phyloP scores from a whole-genome alignment of 345 rosid species.

The Erodium maritimum region DNA sequence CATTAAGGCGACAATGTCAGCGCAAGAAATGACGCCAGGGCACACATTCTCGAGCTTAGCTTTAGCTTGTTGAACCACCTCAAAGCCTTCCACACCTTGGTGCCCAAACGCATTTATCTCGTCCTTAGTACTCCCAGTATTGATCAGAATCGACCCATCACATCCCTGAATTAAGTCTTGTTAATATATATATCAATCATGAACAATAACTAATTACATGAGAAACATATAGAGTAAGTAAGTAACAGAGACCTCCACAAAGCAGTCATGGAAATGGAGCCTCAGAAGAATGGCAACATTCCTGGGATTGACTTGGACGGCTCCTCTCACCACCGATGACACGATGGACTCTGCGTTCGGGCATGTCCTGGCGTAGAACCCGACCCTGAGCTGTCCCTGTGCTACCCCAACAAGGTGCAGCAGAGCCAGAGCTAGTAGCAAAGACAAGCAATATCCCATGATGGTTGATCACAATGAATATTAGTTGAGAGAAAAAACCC shows the following conservation, averaged over 20 bases:
- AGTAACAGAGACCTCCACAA: slow-evolving; percentile 62
- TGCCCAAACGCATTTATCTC: slow-evolving; percentile 54
- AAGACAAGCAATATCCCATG: neutral
- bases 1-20: slow-evolving; percentile 73
- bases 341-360: slow-evolving; percentile 60
- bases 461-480: neutral
- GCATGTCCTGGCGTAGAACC: slow-evolving; percentile 49
- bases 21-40: slow-evolving; percentile 67
- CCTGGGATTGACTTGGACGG: slow-evolving; percentile 25
- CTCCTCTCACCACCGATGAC: slow-evolving; percentile 27
- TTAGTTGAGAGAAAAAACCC: neutral
- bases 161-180: slow-evolving; percentile 47
- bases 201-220: too few relatives aligned
- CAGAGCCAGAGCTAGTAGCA: neutral
- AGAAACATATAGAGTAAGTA: too few relatives aligned
- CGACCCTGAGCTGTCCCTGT: slow-evolving; percentile 25
- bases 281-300: slow-evolving; percentile 47
- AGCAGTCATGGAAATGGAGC: slow-evolving; percentile 78
- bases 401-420: neutral
- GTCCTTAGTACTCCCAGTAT: slow-evolving; percentile 24
- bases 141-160: slow-evolving; percentile 71
- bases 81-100: slow-evolving; percentile 53
- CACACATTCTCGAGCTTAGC: slow-evolving; percentile 43
- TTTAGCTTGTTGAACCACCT: slow-evolving; percentile 43
- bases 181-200: too few relatives aligned